Evolutionary conservation across 306 rosid genomes (phyloP).

Genomic region (Quercus agrifolia): DNA sequence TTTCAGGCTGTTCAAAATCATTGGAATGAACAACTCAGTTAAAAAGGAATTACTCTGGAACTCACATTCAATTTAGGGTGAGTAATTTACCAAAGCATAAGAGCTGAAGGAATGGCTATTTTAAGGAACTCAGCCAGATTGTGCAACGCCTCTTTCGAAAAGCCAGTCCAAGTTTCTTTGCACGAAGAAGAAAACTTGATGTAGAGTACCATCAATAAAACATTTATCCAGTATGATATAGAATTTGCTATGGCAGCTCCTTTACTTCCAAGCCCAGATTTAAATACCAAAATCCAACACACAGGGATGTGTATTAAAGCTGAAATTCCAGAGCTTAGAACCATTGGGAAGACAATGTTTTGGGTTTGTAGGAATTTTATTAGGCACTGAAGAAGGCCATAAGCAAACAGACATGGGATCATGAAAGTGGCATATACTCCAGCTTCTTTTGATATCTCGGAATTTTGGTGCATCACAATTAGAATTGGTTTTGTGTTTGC

Average conservation of each 20-base stretch:
- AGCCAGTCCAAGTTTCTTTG: slow-evolving; percentile 60
- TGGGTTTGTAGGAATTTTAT: slow-evolving; percentile 61
- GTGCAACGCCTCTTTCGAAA: slow-evolving; percentile 50
- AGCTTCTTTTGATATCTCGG: slow-evolving; percentile 46
- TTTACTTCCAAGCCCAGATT: slow-evolving; percentile 48
- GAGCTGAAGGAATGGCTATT: slow-evolving; percentile 79
- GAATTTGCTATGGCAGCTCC: slow-evolving; percentile 66
- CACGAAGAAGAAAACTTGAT: slow-evolving; percentile 47
- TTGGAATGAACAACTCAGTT: neutral
- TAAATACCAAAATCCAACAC: slow-evolving; percentile 57
- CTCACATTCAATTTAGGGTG: neutral
- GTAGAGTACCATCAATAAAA: slow-evolving; percentile 39
- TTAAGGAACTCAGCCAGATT: slow-evolving; percentile 31
- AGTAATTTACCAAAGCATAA: slow-evolving; percentile 70
- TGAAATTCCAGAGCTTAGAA: slow-evolving; percentile 43
- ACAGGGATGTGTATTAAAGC: slow-evolving; percentile 35
- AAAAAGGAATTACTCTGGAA: neutral
- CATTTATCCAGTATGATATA: slow-evolving; percentile 61
- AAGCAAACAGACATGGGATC: slow-evolving; percentile 64
- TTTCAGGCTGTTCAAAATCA: slow-evolving; percentile 49
- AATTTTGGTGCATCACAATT: slow-evolving; percentile 45
- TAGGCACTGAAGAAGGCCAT: slow-evolving; percentile 56
- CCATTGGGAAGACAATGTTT: slow-evolving; percentile 67
- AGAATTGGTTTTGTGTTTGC: slow-evolving; percentile 43
- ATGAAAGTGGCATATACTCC: slow-evolving; percentile 46